Conservation (phyloP, 2,329 filamentous ascomycete species). For the Curvularia lunata region DNA sequence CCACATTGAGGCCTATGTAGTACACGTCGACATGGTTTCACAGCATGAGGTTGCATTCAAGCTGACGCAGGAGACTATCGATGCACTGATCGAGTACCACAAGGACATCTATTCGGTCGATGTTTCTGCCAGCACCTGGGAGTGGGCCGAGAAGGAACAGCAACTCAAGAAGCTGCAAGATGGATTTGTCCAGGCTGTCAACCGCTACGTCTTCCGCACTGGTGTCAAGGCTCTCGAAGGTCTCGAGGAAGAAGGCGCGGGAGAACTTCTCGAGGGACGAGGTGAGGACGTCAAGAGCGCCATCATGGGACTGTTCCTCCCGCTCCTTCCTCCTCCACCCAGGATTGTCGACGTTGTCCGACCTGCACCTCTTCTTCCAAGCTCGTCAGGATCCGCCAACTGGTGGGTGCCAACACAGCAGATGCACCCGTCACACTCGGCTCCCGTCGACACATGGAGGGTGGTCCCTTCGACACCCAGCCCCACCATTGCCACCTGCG, state of each 20-base stretch:
- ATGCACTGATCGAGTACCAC: slow-evolving; percentile 91
- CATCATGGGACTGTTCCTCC: slow-evolving; percentile 82
- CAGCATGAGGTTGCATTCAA: slow-evolving; percentile 98
- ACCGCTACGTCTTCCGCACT: slow-evolving; percentile 95
- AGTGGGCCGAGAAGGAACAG: slow-evolving; percentile 95
- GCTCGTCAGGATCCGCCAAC: slow-evolving; percentile 72
- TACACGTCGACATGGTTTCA: slow-evolving; percentile 98
- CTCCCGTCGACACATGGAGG: slow-evolving; percentile 85
- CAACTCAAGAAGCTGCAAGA: slow-evolving; percentile 98
- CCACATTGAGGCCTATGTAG: slow-evolving; percentile 95
- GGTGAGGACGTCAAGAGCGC: slow-evolving; percentile 91
- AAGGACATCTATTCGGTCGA: slow-evolving; percentile 94
- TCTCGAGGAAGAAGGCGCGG: slow-evolving; percentile 93
- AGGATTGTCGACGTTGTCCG: slow-evolving; percentile 88
- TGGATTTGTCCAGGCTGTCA: slow-evolving; percentile 93
- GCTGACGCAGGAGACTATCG: slow-evolving; percentile 92
- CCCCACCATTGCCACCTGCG: slow-evolving; percentile 69
- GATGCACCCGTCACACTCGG: slow-evolving; percentile 69
- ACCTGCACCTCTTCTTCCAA: slow-evolving; percentile 83
- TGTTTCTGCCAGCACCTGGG: slow-evolving; percentile 84
- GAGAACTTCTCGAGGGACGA: slow-evolving; percentile 88
- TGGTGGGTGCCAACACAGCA: slow-evolving; percentile 76
- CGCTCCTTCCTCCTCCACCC: slow-evolving; percentile 85
- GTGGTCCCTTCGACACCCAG: slow-evolving; percentile 88
- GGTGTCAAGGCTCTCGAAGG: slow-evolving; percentile 89